These are phyloP conservation scores for Blastomyces emzantsi DNA, from an alignment of 2,329 filamentous ascomycete species.

Conservation along the genomic window DNA sequence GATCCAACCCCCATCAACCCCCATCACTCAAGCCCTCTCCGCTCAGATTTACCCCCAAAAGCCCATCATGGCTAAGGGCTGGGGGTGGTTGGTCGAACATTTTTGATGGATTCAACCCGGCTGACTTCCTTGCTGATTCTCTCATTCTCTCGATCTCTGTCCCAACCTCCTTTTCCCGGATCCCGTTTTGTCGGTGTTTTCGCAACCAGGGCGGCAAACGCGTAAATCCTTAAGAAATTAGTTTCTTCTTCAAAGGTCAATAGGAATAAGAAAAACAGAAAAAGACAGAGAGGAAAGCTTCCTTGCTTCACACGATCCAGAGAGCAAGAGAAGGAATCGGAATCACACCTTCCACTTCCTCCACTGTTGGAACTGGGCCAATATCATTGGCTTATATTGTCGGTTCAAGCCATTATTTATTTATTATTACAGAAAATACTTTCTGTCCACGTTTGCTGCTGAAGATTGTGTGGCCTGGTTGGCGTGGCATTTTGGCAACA, in stretches of 20 bases:
- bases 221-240: background rate
- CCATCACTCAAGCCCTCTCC: background rate
- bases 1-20: background rate
- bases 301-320: no score
- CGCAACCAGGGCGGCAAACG: background rate
- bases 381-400: background rate
- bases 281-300: background rate
- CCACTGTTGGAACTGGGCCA: background rate
- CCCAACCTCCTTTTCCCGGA: background rate
- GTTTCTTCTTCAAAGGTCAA: background rate
- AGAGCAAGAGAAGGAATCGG: background rate
- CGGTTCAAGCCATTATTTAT: background rate
- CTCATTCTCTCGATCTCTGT: background rate
- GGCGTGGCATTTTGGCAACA: background rate
- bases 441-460: background rate
- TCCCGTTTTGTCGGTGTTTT: background rate
- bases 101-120: background rate
- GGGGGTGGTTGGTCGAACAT: background rate
- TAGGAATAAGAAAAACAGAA: background rate
- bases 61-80: background rate
- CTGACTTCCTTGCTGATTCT: background rate
- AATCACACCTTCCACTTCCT: background rate
- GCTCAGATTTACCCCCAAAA: background rate
- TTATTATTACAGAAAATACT: background rate
- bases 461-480: background rate